phyloP scores from a whole-genome alignment of 768 basidiomycete species.

The Mycena floridula region DNA sequence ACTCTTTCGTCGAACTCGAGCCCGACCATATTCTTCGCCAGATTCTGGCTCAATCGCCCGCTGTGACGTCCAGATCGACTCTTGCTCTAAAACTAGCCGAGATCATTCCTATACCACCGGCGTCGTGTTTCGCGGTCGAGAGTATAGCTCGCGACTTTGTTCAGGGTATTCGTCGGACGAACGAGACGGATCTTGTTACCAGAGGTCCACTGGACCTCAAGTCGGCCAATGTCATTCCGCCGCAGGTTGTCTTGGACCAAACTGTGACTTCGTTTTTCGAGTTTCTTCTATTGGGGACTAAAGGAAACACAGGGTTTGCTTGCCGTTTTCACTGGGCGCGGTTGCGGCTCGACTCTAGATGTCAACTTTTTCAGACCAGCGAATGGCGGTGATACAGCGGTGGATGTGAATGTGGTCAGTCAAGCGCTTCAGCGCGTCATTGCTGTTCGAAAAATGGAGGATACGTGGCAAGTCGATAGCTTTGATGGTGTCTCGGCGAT shows the following conservation, averaged over 20 bases:
- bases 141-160: conserved; percentile 16
- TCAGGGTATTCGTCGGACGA: conserved; percentile 15
- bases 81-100: conserved; percentile 9
- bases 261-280: conserved; percentile 9
- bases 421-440: conserved; percentile 16
- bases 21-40: neutral
- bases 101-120: conserved; percentile 7
- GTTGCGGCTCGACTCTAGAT: conserved; percentile 19
- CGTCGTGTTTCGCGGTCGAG: conserved; percentile 9
- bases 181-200: conserved; percentile 15
- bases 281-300: neutral
- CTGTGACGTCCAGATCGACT: neutral
- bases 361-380: conserved; percentile 23
- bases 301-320: conserved; percentile 16
- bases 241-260: conserved; percentile 20
- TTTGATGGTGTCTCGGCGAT: conserved; percentile 16
- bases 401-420: conserved; percentile 23
- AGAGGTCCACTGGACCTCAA: conserved; percentile 22
- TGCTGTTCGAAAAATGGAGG: conserved; percentile 13
- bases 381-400: conserved; percentile 22
- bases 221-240: conserved; percentile 16
- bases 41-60: neutral
- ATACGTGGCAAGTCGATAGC: conserved; percentile 22
- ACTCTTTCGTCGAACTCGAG: neutral
- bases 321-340: conserved; percentile 22